These are phyloP conservation scores for Aspergillus calidoustus DNA, from an alignment of 2,329 filamentous ascomycete species.

Conservation along the genomic window DNA sequence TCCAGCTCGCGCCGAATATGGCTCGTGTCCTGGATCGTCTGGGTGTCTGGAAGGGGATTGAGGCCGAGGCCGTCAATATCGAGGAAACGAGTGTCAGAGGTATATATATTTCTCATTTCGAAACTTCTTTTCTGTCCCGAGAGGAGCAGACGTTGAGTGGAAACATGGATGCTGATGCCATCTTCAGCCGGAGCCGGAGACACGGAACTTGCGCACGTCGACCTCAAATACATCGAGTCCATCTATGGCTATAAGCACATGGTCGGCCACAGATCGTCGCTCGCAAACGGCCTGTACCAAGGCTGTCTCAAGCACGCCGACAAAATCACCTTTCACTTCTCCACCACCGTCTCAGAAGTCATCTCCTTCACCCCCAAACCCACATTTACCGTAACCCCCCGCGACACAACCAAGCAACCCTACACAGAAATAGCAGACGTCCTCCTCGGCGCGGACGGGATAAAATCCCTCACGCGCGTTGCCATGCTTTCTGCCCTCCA, in stretches of 20 bases:
- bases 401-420: conserved; percentile 53
- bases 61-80: conserved; percentile 71
- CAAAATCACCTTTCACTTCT: conserved; percentile 71
- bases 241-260: conserved; percentile 78
- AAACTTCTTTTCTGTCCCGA: not conserved
- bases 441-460: conserved; percentile 59
- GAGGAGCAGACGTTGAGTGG: not conserved
- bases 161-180: not conserved
- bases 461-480: conserved; percentile 55
- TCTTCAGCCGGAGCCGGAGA: conserved; percentile 66
- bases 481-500: conserved; percentile 47
- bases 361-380: conserved; percentile 64
- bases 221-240: conserved; percentile 67
- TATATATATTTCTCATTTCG: conserved; percentile 38
- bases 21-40: conserved; percentile 73
- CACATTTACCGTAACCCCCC: conserved; percentile 63
- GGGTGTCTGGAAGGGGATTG: conserved; percentile 74
- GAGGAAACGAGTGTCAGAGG: conserved; percentile 73
- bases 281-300: conserved; percentile 71
- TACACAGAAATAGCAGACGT: conserved; percentile 58
- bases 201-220: conserved; percentile 71
- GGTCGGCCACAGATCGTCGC: conserved; percentile 75
- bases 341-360: conserved; percentile 60
- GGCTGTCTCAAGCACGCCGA: conserved; percentile 66
- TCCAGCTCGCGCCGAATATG: conserved; percentile 84